These are phyloP conservation scores for Collybia sp. DNA, from an alignment of 768 basidiomycete species.

Conservation along the genomic window DNA sequence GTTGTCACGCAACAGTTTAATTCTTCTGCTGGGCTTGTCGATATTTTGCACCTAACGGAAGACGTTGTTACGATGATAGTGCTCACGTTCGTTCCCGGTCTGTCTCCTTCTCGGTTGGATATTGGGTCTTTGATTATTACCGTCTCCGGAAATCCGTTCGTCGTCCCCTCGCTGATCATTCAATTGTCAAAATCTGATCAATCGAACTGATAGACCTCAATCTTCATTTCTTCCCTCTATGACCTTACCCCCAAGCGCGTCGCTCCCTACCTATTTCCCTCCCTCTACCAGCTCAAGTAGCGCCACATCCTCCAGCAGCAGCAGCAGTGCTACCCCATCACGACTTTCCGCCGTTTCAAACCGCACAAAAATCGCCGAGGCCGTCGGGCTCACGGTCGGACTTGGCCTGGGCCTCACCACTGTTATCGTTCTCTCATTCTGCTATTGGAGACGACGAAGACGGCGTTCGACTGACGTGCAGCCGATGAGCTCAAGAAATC, in stretches of 20 bases:
- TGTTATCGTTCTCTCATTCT: constrained; percentile 15
- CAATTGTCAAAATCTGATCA: not conserved
- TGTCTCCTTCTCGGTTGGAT: constrained; percentile 26
- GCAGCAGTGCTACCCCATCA: constrained; percentile 7
- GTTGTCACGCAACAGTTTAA: constrained; percentile 31
- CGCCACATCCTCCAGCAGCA: constrained; percentile 10
- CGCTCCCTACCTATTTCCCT: constrained; percentile 24
- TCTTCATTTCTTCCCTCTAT: constrained; percentile 28
- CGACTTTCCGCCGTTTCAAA: not conserved
- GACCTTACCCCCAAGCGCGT: constrained; percentile 29
- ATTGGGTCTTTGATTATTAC: constrained; percentile 31
- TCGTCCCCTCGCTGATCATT: not conserved
- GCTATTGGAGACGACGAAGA: constrained; percentile 20
- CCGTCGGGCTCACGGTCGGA: constrained; percentile 29
- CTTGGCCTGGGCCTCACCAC: constrained; percentile 27
- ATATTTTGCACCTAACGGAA: constrained; percentile 34
- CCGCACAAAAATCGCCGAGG: constrained; percentile 20
- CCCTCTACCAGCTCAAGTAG: constrained; percentile 10
- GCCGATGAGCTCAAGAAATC: not conserved
- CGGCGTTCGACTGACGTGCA: not conserved
- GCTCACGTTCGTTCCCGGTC: constrained; percentile 30
- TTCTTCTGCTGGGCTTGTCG: constrained; percentile 32
- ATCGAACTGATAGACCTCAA: constrained; percentile 10
- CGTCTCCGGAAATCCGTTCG: constrained; percentile 33
- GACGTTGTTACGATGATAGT: constrained; percentile 35